phyloP scores from a whole-genome alignment of 116 monocot species.

The Thalassia testudinum region DNA sequence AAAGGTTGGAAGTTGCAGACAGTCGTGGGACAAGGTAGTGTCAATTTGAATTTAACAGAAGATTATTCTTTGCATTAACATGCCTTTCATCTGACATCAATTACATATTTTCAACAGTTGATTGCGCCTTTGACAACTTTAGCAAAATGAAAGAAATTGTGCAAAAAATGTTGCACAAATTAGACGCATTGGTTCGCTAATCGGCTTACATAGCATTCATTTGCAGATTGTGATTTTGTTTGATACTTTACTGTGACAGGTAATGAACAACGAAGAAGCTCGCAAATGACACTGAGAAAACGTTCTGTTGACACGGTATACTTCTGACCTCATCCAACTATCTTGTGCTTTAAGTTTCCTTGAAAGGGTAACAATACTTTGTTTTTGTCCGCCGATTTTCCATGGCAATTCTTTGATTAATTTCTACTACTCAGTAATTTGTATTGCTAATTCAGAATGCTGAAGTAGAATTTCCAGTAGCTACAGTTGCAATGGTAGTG shows the following conservation, averaged over 20 bases:
- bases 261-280: background rate
- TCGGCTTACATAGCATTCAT: background rate
- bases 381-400: too few relatives aligned
- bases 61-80: background rate
- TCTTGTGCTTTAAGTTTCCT: too few relatives aligned
- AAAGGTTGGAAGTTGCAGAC: constrained; percentile 76
- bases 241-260: background rate
- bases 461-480: too few relatives aligned
- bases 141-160: too few relatives aligned
- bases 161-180: too few relatives aligned
- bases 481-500: too few relatives aligned
- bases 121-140: too few relatives aligned
- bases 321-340: too few relatives aligned
- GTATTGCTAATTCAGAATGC: too few relatives aligned
- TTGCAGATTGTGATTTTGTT: background rate
- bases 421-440: too few relatives aligned
- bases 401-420: too few relatives aligned
- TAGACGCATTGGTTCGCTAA: background rate
- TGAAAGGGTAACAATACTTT: too few relatives aligned
- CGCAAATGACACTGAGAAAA: background rate
- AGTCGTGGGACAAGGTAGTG: constrained; percentile 28
- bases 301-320: background rate
- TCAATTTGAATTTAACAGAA: background rate
- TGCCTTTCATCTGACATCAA: background rate
- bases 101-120: background rate